These are phyloP conservation scores for Wickerhamomyces bovis DNA, from an alignment of 805 yeast genomes.

Conservation along the genomic window DNA sequence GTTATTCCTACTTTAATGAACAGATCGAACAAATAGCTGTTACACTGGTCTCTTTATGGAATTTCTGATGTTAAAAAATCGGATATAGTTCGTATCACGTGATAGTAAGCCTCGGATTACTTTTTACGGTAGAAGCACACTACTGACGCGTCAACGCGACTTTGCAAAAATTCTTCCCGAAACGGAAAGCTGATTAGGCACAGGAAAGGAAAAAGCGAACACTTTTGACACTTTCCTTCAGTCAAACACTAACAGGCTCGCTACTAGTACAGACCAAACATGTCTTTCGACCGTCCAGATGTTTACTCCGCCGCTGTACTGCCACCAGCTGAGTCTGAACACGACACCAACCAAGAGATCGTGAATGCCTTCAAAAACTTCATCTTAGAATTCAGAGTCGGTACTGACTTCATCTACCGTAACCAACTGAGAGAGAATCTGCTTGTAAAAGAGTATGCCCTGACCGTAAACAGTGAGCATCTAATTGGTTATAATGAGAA, in stretches of 20 bases:
- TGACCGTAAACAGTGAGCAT: conserved; percentile 78
- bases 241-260: not conserved
- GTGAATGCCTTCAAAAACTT: conserved; percentile 75
- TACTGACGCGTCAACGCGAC: not conserved
- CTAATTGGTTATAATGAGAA: conserved; percentile 85
- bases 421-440: conserved; percentile 88
- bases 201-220: conserved; percentile 2
- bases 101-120: not conserved
- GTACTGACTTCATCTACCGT: conserved; percentile 77
- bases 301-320: conserved; percentile 73
- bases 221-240: not conserved
- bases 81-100: not conserved
- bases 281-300: conserved; percentile 40
- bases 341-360: conserved; percentile 61
- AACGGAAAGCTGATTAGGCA: conserved; percentile 8
- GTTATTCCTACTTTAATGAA: not conserved
- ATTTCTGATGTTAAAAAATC: not conserved
- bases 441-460: conserved; percentile 62
- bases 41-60: not conserved
- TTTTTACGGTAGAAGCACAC: not conserved
- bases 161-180: not conserved
- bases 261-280: not conserved
- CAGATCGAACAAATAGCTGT: too few species aligned
- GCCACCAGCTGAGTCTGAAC: conserved; percentile 72
- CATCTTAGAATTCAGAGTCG: conserved; percentile 78